Evolutionary conservation across 495 filamentous ascomycete species (phyloP).

Genomic region (Astrothelium subdiscretum): DNA sequence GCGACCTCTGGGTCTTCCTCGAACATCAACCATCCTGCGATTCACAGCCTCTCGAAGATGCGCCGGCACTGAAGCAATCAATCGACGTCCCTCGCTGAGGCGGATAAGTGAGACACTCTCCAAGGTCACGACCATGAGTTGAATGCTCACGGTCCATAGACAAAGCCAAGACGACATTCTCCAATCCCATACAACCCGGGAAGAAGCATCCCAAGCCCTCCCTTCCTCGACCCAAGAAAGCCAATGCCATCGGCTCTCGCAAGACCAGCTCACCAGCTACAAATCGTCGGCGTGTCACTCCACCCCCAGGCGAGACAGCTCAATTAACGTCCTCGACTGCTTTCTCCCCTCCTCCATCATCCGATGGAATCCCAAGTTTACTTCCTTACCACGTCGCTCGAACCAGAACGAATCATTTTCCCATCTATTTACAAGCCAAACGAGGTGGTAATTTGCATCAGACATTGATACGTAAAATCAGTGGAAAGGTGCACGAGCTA

Average conservation of each 20-base stretch:
- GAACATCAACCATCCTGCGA: conserved; percentile 19
- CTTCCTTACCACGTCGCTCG: conserved; percentile 61
- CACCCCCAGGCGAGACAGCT: neutral
- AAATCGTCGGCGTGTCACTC: conserved; percentile 14
- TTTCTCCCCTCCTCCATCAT: conserved; percentile 6
- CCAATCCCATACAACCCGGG: conserved; percentile 11
- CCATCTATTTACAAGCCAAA: conserved; percentile 68
- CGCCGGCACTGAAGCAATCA: conserved; percentile 11
- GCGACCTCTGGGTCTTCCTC: conserved; percentile 22
- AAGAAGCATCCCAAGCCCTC: conserved; percentile 11
- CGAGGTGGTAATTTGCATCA: conserved; percentile 64
- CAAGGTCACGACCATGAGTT: neutral
- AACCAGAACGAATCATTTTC: conserved; percentile 56
- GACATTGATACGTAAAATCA: conserved; percentile 66
- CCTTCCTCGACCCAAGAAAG: conserved; percentile 17
- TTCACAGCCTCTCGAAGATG: conserved; percentile 21
- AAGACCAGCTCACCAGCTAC: conserved; percentile 18
- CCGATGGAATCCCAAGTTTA: conserved; percentile 11
- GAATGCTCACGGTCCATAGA: neutral
- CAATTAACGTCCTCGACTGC: neutral
- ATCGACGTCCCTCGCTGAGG: neutral
- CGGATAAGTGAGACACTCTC: neutral
- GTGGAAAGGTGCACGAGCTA: conserved; percentile 42
- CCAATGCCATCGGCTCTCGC: conserved; percentile 16
- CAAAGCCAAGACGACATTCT: conserved; percentile 12